phyloP scores from a whole-genome alignment of 2,329 filamentous ascomycete species.

The Neonectria neomacrospora region DNA sequence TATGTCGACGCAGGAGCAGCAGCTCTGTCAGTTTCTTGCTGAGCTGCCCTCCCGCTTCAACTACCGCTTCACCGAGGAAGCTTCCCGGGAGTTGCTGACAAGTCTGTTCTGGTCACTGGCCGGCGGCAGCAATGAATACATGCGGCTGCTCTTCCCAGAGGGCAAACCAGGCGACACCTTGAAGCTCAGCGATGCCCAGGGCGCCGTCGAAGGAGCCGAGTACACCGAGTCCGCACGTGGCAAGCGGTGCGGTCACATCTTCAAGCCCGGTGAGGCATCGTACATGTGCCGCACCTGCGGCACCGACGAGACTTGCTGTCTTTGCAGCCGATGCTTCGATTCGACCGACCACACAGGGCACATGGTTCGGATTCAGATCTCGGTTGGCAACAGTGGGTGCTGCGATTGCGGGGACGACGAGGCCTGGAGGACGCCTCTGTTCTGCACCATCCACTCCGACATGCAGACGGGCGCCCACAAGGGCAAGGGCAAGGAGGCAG shows the following conservation, averaged over 20 bases:
- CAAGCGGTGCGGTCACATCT: constrained; percentile 96
- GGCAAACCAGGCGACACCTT: constrained; percentile 73
- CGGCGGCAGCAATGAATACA: constrained; percentile 76
- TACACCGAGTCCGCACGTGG: constrained; percentile 92
- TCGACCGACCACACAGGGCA: constrained; percentile 94
- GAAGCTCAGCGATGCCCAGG: constrained; percentile 88
- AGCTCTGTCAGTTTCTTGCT: constrained; percentile 85
- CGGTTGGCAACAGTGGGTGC: constrained; percentile 91
- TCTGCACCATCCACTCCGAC: constrained; percentile 92
- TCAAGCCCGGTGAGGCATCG: constrained; percentile 91
- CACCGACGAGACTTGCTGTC: constrained; percentile 92
- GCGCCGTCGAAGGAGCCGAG: constrained; percentile 91
- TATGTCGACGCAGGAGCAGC: constrained; percentile 77
- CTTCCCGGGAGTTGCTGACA: constrained; percentile 77
- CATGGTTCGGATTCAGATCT: constrained; percentile 88
- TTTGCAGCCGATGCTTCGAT: constrained; percentile 95
- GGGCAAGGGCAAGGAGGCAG: constrained; percentile 69
- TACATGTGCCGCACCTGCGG: constrained; percentile 96
- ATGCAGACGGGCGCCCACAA: constrained; percentile 61
- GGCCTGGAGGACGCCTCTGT: constrained; percentile 88
- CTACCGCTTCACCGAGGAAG: constrained; percentile 79
- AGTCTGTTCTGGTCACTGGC: constrained; percentile 90
- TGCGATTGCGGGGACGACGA: constrained; percentile 98
- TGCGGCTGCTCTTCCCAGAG: constrained; percentile 84
- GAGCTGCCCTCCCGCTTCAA: constrained; percentile 78